Base-by-base conservation (phyloP, 2,329 filamentous ascomycete species). In the Ophiostoma sp. region DNA sequence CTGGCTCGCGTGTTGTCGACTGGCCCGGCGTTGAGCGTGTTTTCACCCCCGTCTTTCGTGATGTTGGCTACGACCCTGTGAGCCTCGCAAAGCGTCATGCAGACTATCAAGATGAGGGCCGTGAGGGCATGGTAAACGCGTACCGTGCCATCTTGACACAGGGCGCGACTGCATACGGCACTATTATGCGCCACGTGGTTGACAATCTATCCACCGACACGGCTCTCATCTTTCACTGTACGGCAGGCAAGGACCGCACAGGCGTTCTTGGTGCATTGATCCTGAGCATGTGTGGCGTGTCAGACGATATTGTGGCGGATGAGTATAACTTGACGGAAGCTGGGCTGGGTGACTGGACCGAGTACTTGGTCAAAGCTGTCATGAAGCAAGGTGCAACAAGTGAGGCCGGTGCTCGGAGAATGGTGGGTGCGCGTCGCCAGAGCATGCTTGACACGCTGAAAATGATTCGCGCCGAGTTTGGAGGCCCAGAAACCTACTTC, bases 191-290 rank as follows among this genome's bases (percentile, higher is more conserved):
- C 1, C 86, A 88, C 8, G 78, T 90, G 11, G 80, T 92, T 7
- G 41, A 48, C 80, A 36, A 68, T 5, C 64, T 44, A 1, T n/a
- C 39, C 1, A 17, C 68, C 35, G 27, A 69, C 15, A 36, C 33
- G 5, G 69, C 67, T 10, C 57, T 71, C 5, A 68, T 72, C 15
- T 64, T 93, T 8, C 90, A 94, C 76, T 93, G 91, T 78, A 91
- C 90, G 0, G 90, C 89, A 0, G 91, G 91, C 15, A 94, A 94
- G 78, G 91, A 94, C 77, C 83, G 91, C 62, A 93, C 91, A 0
- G 91, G 91, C 1, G 83, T 93, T 4, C 79, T 92, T 64, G 85
- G 87, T 67, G 90, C 89, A 3, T 75, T 94, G 57, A 77, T 93
- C 10, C 81, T 92, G 54, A 79, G 84, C 35, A 81, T 92, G 36